Base-by-base conservation (phyloP, 768 basidiomycete species). In the Phlebiopsis gigantea region DNA sequence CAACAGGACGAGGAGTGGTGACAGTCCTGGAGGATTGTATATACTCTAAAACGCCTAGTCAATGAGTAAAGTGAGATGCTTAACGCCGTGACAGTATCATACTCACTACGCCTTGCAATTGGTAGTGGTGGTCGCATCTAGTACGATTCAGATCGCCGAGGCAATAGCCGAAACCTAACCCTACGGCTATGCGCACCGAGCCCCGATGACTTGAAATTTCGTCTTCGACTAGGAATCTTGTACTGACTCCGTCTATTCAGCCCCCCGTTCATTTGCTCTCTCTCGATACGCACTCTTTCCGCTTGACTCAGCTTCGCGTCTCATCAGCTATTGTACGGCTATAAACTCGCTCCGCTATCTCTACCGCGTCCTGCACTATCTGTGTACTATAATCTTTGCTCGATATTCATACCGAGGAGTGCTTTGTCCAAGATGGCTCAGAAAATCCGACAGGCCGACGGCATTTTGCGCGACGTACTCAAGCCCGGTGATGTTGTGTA, bases 401-500 rank as follows among this genome's bases (percentile, higher is more conserved):
- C 15, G 15, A 28, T 12, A 9, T n/a, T 12, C 28, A n/a, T 28
- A 8, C n/a, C 47, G n/a, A 46, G 45, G 17, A 4, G 45, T 24
- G 8, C 21, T 5, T 24, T 5, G 6, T 46, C 47, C 39, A 57
- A 57, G 8, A 72, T 74, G 73, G 52, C 67, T 30, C 75, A 72
- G 60, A 76, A 71, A 26, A 72, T 80, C 55, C 65, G 78, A 30
- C 61, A 73, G 46, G 74, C 70, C 10, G 73, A 75, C 4, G 78
- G 76, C 5, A 60, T 80, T 46, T 66, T 79, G 48, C 75, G 78
- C 65, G 58, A 69, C 5, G 65, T 77, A 19, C 75, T 74, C 42
- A 74, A 77, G 7, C 67, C 71, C 7, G 73, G 71, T n/a, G 73
- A 78, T 58, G 68, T 71, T 25, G 72, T 75, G 79, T 81, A 64